phyloP scores from a whole-genome alignment of 805 yeast genomes.

The Spathaspora girioi region DNA sequence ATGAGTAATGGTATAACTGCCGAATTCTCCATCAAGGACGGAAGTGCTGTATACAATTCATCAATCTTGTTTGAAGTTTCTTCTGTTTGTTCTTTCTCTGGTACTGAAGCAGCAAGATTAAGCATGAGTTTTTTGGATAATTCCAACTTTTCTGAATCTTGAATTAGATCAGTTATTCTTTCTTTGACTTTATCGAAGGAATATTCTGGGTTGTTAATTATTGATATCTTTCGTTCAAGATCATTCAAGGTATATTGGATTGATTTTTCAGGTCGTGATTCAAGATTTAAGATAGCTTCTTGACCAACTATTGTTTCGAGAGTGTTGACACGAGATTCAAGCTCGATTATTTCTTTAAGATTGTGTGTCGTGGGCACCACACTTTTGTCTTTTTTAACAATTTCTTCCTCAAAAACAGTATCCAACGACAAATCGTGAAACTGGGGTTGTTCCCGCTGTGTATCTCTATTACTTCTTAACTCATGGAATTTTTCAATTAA shows the following conservation, averaged over 20 bases:
- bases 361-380: not conserved
- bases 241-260: conserved; percentile 27
- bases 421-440: not conserved
- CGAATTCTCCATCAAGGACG: conserved; percentile 20
- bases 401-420: not conserved
- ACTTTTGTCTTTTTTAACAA: not conserved
- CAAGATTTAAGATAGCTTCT: conserved; percentile 2
- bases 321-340: conserved; percentile 22
- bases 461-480: conserved; percentile 3
- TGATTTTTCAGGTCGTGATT: conserved; percentile 8
- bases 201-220: conserved; percentile 33
- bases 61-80: conserved; percentile 16
- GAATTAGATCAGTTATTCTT: conserved; percentile 19
- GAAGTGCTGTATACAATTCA: conserved; percentile 21
- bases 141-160: conserved; percentile 22
- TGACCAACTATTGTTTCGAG: conserved; percentile 22
- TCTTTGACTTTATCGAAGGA: conserved; percentile 20
- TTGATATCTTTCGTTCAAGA: conserved; percentile 27
- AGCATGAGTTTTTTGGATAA: conserved; percentile 15
- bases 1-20: conserved; percentile 22
- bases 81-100: conserved; percentile 9
- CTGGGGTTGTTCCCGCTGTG: not conserved
- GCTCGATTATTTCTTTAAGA: conserved; percentile 12
- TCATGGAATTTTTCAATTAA: conserved; percentile 7
- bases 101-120: not conserved